Evolutionary conservation across 352 stramenopile species (phyloP).

Genomic region (Phytophthora nicotianae): DNA sequence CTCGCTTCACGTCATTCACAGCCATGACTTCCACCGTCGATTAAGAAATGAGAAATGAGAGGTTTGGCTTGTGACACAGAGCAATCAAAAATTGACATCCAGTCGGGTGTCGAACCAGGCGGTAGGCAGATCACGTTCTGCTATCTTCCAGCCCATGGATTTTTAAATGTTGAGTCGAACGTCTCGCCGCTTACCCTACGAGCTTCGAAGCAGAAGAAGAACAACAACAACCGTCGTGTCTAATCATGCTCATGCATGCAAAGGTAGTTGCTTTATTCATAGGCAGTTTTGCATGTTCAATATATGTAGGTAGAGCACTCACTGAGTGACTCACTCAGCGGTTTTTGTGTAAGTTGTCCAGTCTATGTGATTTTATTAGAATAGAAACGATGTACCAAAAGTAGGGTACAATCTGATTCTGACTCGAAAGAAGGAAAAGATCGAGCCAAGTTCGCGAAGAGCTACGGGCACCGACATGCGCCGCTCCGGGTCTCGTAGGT

Average conservation of each 20-base stretch:
- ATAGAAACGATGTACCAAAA: slow-evolving; percentile 3
- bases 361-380: slow-evolving; percentile 13
- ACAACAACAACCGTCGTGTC: neutral
- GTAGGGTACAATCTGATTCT: slow-evolving; percentile 23
- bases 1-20: slow-evolving; percentile 1
- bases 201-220: slow-evolving; percentile 4
- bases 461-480: slow-evolving; percentile 24
- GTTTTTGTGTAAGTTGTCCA: too few relatives aligned
- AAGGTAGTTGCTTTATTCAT: too few relatives aligned
- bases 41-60: slow-evolving; percentile 22
- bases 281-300: too few relatives aligned
- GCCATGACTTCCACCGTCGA: slow-evolving; percentile 4
- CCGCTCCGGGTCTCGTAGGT: slow-evolving; percentile 29
- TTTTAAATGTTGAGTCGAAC: slow-evolving; percentile 15
- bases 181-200: neutral
- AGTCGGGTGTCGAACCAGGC: slow-evolving; percentile 3
- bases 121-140: slow-evolving; percentile 18
- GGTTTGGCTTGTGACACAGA: neutral
- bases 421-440: slow-evolving; percentile 31
- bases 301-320: too few relatives aligned
- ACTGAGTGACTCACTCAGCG: too few relatives aligned
- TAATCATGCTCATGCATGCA: neutral
- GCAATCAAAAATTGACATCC: slow-evolving; percentile 23
- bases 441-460: slow-evolving; percentile 19
- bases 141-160: slow-evolving; percentile 20